Conservation (phyloP, 495 filamentous ascomycete genomes). For the Cairneyella variabilis region DNA sequence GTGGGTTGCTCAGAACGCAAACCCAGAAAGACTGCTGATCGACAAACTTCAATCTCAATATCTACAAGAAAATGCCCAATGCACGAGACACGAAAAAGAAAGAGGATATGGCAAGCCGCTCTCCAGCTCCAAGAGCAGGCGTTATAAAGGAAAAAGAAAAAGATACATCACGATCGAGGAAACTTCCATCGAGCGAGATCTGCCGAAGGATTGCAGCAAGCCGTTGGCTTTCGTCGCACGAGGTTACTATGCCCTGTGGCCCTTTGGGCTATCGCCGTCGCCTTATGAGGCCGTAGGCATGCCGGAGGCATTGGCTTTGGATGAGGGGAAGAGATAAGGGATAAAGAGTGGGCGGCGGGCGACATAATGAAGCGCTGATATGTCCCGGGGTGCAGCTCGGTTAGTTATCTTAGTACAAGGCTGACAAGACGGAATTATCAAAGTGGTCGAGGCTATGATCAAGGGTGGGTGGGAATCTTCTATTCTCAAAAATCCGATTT, state of each 20-base stretch:
- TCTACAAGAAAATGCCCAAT: background rate
- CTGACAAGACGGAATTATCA: background rate
- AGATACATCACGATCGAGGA: background rate
- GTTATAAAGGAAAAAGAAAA: background rate
- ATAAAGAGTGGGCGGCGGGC: background rate
- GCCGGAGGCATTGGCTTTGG: conserved; percentile 13
- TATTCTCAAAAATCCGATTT: no score
- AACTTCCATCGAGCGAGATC: background rate
- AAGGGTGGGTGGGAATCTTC: no score
- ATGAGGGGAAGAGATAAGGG: conserved; percentile 18
- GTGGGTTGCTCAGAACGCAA: background rate
- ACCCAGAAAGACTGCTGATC: background rate
- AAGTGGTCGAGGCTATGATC: no score
- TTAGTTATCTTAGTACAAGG: conserved; percentile 13
- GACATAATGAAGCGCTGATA: background rate
- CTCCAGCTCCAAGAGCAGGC: background rate
- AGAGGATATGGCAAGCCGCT: background rate
- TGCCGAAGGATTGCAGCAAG: background rate
- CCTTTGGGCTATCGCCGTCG: conserved; percentile 14
- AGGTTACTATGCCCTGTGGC: no score
- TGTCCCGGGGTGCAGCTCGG: conserved; percentile 1
- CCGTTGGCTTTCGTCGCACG: no score
- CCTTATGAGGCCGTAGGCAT: conserved; percentile 14
- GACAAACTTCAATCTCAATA: background rate
- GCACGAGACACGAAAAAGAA: background rate